Evolutionary conservation across 257 asterid species (phyloP), one percentile per base, ranked within the genome.

Genomic region (Scutellaria baicalensis): DNA sequence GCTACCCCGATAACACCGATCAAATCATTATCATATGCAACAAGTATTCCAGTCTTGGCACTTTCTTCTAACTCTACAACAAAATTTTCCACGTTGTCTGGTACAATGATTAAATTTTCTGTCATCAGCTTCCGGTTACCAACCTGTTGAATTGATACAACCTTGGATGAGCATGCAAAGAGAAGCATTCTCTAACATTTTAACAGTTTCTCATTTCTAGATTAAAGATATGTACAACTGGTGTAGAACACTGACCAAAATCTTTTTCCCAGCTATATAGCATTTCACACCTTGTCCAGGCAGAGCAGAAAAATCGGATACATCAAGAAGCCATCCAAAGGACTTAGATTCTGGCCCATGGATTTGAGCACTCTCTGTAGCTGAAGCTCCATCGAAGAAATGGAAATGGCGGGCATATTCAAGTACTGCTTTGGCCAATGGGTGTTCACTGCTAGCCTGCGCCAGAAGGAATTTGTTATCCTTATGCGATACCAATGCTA

Each of bases 371-470:
- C 77, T 77, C 73, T 63, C 81, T 55, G 77, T 61, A 64, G 76
- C 67, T 38, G 83, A 74, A 61, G 86, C 81, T 39, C 78, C 90
- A 17, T 89, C 98, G 23, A 94, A 89, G 84, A 88, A 92, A 84
- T 91, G 98, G 83, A 94, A 94, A 83, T 94, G 99, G 48, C 94
- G 92, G 21, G 96, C 88, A 71, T 91, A 91, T 64, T 89, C 99
- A 75, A 94, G 64, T 69, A 94, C 85, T 54, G 99, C 97, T 74
- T 83, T 89, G 27, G 85, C 98, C 92, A 94, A 77, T 39, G 99
- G 99, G 73, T 94, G 98, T 76, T 94, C 99, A 21, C 99, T 94
- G 81, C 95, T 77, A 74, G 90, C 96, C 99, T 94, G 86, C 59
- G 64, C 45, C 79, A 82, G 74, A 52, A 54, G 21, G 59, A 61